Evolutionary conservation across 1,139 yeast species (phyloP), one percentile per base, ranked within the genome.

Genomic region (Meyerozyma sp.): DNA sequence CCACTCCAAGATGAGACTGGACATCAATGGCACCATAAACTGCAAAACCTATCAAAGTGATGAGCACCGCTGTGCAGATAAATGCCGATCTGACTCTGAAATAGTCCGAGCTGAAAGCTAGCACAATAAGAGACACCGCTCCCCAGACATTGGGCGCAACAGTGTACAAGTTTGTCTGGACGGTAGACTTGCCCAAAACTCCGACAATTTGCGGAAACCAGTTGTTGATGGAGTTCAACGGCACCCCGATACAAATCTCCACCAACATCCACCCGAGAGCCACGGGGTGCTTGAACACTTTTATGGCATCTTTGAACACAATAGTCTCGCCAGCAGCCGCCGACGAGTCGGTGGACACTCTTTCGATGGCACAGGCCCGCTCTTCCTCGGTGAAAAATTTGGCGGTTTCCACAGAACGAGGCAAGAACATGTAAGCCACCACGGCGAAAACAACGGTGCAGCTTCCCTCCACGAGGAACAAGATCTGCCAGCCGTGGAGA

Each of bases 241-340:
- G 79, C 30, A 74, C 79, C 46, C 78, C 79, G 40, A 73, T 62
- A 40, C 68, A 62, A 40, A 73, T 53, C 57, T 74, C 77, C 41
- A 65, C 65, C 30, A 72, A 54, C 55, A 62, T 52, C 66, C 66
- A 62, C 26, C 57, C 56, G 39, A 60, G 40, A 16, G 54, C 56
- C 6, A 61, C 58, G 1, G 67, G 66, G 40, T 59, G 59, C 42
- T 56, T 56, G 49, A 62, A 62, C 8, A 62, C 66, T 45, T 58
- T 58, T 28, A 61, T 39, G 8, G 66, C 62, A 45, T 62, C 66
- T 40, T 42, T 54, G 41, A 61, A 51, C 13, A 60, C 56, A 13
- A 55, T 50, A 29, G 54, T 55, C 29, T 52, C 54, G 3, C 52
- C 53, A 27, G 52, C 53, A 20, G 42, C 44, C 28, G 62, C 65